A percentile compares a stretch with the other conserved stretches of the same genome.
Conservation (phyloP, 352 stramenopile species). For the Phytophthora syringae region DNA sequence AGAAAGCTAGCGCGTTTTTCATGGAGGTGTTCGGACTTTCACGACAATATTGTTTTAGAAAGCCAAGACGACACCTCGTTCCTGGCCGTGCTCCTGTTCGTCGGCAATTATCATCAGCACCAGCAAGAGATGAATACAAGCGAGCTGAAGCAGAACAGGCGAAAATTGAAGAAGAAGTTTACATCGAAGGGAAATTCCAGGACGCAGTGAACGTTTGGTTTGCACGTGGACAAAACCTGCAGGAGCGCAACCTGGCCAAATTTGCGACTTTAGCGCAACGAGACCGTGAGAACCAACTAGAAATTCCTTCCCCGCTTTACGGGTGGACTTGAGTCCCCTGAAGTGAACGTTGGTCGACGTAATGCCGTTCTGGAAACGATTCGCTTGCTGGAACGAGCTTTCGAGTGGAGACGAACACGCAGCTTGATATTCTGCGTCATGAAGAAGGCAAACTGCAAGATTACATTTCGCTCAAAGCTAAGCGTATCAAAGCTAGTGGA, state of each 20-base stretch:
- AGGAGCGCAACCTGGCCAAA: conserved; percentile 50
- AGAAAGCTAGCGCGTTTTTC: conserved; percentile 66
- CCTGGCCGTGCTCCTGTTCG: conserved; percentile 9
- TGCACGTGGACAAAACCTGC: conserved; percentile 35
- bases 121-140: conserved; percentile 34
- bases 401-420: conserved; percentile 64
- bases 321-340: conserved; percentile 69
- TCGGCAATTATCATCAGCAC: conserved; percentile 16
- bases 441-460: conserved; percentile 76
- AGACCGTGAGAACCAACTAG: conserved; percentile 52
- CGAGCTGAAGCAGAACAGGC: conserved; percentile 26
- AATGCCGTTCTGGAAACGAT: too few species aligned
- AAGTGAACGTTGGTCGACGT: conserved; percentile 68
- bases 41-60: conserved; percentile 77
- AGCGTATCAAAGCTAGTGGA: conserved; percentile 76
- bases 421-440: conserved; percentile 59
- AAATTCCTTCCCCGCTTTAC: conserved; percentile 45
- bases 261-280: conserved; percentile 29
- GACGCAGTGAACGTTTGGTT: conserved; percentile 60
- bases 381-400: too few species aligned
- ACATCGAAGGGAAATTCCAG: conserved; percentile 69
- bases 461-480: conserved; percentile 79
- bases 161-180: conserved; percentile 62
- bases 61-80: conserved; percentile 56
- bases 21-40: conserved; percentile 81